phyloP scores from a whole-genome alignment of 306 rosid genomes.

The Prunus fruticosa region DNA sequence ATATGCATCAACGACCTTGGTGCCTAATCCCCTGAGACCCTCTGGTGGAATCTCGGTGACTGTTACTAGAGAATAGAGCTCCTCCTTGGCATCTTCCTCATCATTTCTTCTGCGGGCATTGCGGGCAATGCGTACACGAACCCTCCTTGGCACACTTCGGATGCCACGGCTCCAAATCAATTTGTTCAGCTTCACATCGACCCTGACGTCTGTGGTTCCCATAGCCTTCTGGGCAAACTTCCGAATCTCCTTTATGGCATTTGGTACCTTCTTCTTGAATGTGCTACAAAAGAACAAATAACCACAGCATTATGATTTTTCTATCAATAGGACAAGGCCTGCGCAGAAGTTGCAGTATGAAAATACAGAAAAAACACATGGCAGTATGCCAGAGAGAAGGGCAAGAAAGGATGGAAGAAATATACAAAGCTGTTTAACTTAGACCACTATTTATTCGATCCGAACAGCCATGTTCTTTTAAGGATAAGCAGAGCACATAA shows the following conservation, averaged over 20 bases:
- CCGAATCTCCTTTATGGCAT: constrained; percentile 45
- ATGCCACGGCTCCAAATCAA: constrained; percentile 32
- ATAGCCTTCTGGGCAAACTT: constrained; percentile 32
- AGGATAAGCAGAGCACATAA: background rate
- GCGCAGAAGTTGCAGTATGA: background rate
- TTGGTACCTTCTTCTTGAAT: constrained; percentile 45
- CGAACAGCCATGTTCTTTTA: background rate
- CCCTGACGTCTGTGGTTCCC: constrained; percentile 32
- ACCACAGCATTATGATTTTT: background rate
- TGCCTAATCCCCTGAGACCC: constrained; percentile 37
- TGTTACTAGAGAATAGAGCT: constrained; percentile 33
- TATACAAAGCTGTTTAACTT: background rate
- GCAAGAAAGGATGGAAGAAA: background rate
- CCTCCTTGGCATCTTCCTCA: constrained; percentile 37
- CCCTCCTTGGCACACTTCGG: constrained; percentile 33
- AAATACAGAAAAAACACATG: background rate
- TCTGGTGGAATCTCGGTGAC: constrained; percentile 23
- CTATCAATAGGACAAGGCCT: background rate
- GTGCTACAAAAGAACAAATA: constrained; percentile 16
- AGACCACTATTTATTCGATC: too few relatives aligned
- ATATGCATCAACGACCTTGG: constrained; percentile 33
- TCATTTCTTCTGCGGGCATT: constrained; percentile 33
- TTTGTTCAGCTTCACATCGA: constrained; percentile 38
- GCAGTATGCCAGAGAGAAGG: background rate
- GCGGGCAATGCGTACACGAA: constrained; percentile 27